These are phyloP conservation scores for Onygenales sp. DNA, from an alignment of 2,329 filamentous ascomycete species.

Conservation along the genomic window DNA sequence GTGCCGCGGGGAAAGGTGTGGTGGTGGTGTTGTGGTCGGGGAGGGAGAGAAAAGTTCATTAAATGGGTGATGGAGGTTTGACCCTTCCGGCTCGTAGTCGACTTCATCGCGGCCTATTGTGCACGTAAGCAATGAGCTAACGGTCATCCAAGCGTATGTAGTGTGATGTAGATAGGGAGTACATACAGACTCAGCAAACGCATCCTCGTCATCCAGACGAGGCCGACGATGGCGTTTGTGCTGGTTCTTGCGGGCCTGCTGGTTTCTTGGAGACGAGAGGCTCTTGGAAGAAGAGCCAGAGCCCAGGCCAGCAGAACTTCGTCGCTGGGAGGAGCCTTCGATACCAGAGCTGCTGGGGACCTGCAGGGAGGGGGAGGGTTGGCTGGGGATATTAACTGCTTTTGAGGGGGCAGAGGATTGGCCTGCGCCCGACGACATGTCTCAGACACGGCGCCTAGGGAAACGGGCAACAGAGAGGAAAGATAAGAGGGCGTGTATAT, in stretches of 20 bases:
- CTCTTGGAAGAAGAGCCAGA: conserved; percentile 29
- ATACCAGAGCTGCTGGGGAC: conserved; percentile 22
- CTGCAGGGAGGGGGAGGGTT: conserved; percentile 22
- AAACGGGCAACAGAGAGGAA: not conserved
- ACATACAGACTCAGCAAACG: conserved; percentile 69
- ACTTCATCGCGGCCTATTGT: conserved; percentile 50
- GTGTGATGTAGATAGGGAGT: not conserved
- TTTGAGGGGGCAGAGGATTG: conserved; percentile 29
- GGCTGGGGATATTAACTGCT: conserved; percentile 26
- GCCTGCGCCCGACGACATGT: conserved; percentile 31
- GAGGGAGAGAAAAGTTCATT: conserved; percentile 79
- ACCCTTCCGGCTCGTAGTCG: conserved; percentile 64
- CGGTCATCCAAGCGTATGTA: not conserved
- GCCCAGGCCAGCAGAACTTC: conserved; percentile 33
- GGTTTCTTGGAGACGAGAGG: conserved; percentile 49
- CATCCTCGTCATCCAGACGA: conserved; percentile 69
- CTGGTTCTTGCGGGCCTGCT: conserved; percentile 67
- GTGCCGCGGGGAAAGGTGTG: conserved; percentile 46
- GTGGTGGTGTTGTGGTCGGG: conserved; percentile 55
- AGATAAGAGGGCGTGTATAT: not conserved
- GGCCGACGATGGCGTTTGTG: conserved; percentile 75
- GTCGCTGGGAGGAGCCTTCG: conserved; percentile 31
- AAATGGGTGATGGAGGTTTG: conserved; percentile 96
- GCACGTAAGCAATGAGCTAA: not conserved
- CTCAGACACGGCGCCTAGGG: conserved; percentile 2